Conservation (phyloP, 1,139 yeast genomes). For the Lodderomyces theae region DNA sequence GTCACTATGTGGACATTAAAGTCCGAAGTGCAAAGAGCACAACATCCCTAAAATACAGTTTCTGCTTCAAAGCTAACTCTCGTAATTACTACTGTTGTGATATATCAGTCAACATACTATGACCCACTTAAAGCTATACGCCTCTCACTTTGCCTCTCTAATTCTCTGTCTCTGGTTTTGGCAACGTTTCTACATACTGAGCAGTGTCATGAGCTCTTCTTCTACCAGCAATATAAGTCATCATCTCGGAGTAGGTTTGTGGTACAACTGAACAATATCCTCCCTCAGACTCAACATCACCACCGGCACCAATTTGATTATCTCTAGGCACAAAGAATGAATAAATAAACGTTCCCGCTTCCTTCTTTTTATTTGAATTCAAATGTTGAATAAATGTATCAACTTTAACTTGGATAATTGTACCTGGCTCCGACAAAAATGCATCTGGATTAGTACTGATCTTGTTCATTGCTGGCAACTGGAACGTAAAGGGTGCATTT, state of each 20-base stretch:
- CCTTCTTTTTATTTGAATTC: constrained; percentile 44
- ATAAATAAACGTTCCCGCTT: constrained; percentile 80
- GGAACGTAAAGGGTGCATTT: constrained; percentile 47
- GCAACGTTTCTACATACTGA: constrained; percentile 52
- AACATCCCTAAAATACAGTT: too few species aligned
- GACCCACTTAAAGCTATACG: too few species aligned
- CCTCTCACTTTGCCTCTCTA: background rate
- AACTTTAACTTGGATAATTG: constrained; percentile 83
- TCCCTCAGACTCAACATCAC: constrained; percentile 38
- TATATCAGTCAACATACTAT: too few species aligned
- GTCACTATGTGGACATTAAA: constrained; percentile 1
- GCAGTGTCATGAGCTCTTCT: constrained; percentile 87
- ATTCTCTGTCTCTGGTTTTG: constrained; percentile 13
- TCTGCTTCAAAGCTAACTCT: too few species aligned
- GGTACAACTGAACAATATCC: constrained; percentile 74
- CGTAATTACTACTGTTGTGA: too few species aligned
- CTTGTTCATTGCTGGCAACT: constrained; percentile 55
- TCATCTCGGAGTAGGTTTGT: constrained; percentile 87
- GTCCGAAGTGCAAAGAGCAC: background rate
- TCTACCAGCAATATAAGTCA: constrained; percentile 84
- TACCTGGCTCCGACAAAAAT: constrained; percentile 75
- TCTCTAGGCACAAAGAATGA: constrained; percentile 77
- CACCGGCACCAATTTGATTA: constrained; percentile 31
- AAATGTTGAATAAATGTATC: constrained; percentile 73
- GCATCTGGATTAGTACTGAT: constrained; percentile 53